Evolutionary conservation across 495 filamentous ascomycete species (phyloP).

Genomic region (Neurospora sp.): DNA sequence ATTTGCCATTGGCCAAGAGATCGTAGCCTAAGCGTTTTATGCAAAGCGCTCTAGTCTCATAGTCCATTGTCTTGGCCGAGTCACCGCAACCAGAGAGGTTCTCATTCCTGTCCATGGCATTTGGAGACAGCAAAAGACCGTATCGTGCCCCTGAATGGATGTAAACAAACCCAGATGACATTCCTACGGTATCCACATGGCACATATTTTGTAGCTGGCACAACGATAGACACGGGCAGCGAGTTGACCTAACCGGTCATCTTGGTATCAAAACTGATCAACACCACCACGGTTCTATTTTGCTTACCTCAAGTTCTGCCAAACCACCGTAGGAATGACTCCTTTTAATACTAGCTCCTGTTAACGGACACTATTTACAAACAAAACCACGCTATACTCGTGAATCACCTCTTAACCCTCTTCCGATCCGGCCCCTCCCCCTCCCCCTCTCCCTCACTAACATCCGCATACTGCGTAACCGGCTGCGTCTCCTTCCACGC

Average conservation of each 20-base stretch:
- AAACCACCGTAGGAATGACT: too few species aligned
- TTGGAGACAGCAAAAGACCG: not conserved
- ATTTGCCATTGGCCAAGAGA: not conserved
- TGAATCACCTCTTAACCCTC: conserved; percentile 40
- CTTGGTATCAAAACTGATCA: not conserved
- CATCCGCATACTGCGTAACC: conserved; percentile 78
- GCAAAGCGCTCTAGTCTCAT: not conserved
- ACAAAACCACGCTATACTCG: too few species aligned
- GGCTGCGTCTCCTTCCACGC: conserved; percentile 92
- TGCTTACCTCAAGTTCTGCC: too few species aligned
- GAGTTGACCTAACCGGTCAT: too few species aligned
- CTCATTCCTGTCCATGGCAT: not conserved
- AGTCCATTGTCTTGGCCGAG: not conserved
- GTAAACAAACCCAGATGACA: not conserved
- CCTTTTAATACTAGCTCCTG: too few species aligned
- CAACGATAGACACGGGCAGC: too few species aligned
- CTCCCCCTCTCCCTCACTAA: conserved; percentile 75
- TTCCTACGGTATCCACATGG: not conserved
- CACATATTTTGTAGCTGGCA: not conserved
- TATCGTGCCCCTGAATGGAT: not conserved
- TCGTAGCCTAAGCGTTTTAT: not conserved
- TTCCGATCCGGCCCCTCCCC: conserved; percentile 57
- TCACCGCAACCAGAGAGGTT: not conserved
- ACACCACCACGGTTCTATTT: too few species aligned
- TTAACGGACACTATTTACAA: too few species aligned